Conservation (phyloP, 164 flowering plant species). For the Stephania cephalantha region DNA sequence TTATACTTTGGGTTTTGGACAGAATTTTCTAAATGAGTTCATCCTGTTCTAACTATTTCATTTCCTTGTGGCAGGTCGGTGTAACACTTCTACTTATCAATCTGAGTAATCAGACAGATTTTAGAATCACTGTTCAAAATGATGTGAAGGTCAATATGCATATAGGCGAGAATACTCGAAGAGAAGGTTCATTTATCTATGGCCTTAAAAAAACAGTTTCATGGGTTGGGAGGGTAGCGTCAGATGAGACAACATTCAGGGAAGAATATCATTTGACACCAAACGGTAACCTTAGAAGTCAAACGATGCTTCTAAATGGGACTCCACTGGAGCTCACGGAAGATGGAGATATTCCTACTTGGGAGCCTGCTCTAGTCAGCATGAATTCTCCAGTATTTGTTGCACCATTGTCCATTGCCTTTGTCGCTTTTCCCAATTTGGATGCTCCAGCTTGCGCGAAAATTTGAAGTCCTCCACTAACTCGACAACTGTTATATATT, state of each 20-base stretch:
- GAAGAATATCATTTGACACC: slow-evolving; percentile 84
- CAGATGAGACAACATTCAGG: slow-evolving; percentile 34
- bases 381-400: slow-evolving; percentile 40
- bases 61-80: slow-evolving; percentile 47
- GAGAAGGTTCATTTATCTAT: slow-evolving; percentile 27
- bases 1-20: neutral
- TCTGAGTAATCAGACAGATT: slow-evolving; percentile 56
- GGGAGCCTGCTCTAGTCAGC: slow-evolving; percentile 37
- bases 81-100: slow-evolving; percentile 75
- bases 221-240: slow-evolving; percentile 55
- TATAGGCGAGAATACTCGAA: slow-evolving; percentile 4
- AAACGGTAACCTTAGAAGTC: slow-evolving; percentile 60
- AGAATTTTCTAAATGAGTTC: neutral
- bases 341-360: slow-evolving; percentile 49
- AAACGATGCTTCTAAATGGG: slow-evolving; percentile 64
- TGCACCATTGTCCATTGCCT: slow-evolving; percentile 68
- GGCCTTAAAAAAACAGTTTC: slow-evolving; percentile 45
- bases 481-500: neutral
- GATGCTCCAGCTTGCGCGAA: slow-evolving; percentile 56
- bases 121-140: slow-evolving; percentile 29
- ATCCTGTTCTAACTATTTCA: neutral
- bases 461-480: neutral
- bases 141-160: slow-evolving; percentile 18
- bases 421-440: slow-evolving; percentile 50
- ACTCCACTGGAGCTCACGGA: slow-evolving; percentile 41